Evolutionary conservation across 768 basidiomycete species (phyloP), one percentile per base, ranked within the genome.

Genomic region (Tylopilus balloui): DNA sequence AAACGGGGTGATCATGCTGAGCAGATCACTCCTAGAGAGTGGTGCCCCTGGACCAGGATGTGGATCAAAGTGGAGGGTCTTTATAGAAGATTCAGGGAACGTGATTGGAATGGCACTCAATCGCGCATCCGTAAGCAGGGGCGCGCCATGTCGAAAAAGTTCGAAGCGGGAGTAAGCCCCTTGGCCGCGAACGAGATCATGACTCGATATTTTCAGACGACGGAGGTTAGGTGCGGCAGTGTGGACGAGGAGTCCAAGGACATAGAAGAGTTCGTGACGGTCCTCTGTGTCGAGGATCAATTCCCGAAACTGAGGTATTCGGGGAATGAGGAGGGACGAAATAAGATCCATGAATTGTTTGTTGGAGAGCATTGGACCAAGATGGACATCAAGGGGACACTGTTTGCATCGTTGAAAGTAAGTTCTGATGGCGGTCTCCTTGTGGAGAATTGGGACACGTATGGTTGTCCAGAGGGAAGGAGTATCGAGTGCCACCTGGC

Each of bases 401-500:
- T 65, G 66, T 21, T 57, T 59, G 47, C 70, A 68, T 32, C 70
- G 57, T 17, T 60, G 51, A 3, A 71, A 47, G 50, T 70, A 70
- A 7, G 57, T 46, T 43, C 50, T 58, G 36, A 71, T 51, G 27
- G 64, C 60, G 35, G 45, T 44, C 12, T 65, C 61, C 21, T 56
- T 56, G 53, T 60, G 65, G 29, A 67, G 60, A 28, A 67, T 60
- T n/a, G 63, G 61, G 27, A 67, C 53, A 42, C 63, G 64, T 44
- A 70, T 68, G 28, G 60, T 51, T 10, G 67, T 65, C 71, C 68
- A 71, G n/a, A 72, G 51, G 21, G 67, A 65, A 6, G 71, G 71
- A 10, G 61, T 56, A 41, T 48, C 51, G 35, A 72, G 63, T 17
- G 71, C 65, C 4, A 71, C 61, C 42, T 59, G 56, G 20, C 70